Evolutionary conservation across 2,329 filamentous ascomycete species (phyloP).

Genomic region (Aureobasidium sp.): DNA sequence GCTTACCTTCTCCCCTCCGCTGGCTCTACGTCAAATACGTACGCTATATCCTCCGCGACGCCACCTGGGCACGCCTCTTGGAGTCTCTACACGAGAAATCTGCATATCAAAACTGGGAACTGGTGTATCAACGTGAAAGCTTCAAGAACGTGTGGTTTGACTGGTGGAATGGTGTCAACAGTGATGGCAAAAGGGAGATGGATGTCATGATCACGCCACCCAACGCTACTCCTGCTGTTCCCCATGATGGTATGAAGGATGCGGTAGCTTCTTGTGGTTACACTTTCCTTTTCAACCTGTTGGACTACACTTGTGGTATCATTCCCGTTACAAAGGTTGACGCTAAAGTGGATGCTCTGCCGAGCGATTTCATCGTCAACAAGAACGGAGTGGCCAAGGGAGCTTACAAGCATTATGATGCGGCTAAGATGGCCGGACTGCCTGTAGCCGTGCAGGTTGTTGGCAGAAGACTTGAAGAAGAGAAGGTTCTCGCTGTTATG

Average conservation of each 20-base stretch:
- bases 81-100: constrained; percentile 65
- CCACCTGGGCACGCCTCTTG: constrained; percentile 70
- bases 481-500: constrained; percentile 80
- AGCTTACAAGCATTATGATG: constrained; percentile 80
- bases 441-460: constrained; percentile 82
- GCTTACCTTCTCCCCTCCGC: constrained; percentile 63
- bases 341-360: constrained; percentile 59
- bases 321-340: constrained; percentile 83
- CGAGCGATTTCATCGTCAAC: constrained; percentile 50
- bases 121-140: constrained; percentile 66
- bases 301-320: constrained; percentile 79
- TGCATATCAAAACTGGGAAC: constrained; percentile 72
- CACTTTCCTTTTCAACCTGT: constrained; percentile 85
- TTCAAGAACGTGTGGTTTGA: constrained; percentile 73
- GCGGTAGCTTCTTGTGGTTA: constrained; percentile 84
- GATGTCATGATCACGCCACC: constrained; percentile 79
- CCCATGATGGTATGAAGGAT: constrained; percentile 77
- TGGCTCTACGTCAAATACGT: constrained; percentile 86
- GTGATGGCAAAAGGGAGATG: constrained; percentile 32
- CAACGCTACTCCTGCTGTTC: constrained; percentile 83
- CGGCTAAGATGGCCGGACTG: constrained; percentile 73
- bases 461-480: constrained; percentile 70
- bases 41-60: constrained; percentile 70
- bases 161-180: constrained; percentile 62
- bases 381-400: constrained; percentile 74